A percentile compares a stretch with the other conserved stretches of the same genome.
Evolutionary conservation across 192 early-diverging fungal species (phyloP).

Genomic region (Haplosporangium gracile): DNA sequence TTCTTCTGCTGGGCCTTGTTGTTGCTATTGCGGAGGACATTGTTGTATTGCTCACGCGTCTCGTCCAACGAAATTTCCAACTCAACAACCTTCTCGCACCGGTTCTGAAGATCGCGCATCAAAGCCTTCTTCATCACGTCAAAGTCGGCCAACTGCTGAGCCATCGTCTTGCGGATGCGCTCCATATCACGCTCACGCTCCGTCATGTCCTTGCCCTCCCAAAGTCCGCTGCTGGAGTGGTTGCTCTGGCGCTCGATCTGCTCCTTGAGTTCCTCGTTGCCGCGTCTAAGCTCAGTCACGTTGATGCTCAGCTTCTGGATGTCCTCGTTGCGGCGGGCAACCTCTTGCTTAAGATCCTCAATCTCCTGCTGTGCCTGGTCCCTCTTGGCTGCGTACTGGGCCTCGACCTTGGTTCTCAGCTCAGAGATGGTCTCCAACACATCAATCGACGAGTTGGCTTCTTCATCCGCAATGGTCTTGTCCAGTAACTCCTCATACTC

Average conservation of each 20-base stretch:
- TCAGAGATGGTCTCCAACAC: slow-evolving; percentile 85
- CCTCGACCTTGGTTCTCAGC: slow-evolving; percentile 88
- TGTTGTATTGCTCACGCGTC: slow-evolving; percentile 93
- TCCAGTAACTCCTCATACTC: slow-evolving; percentile 89
- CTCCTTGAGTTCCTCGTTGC: slow-evolving; percentile 73
- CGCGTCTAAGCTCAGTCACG: slow-evolving; percentile 71
- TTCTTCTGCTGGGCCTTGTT: slow-evolving; percentile 93
- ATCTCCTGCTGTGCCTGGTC: slow-evolving; percentile 84
- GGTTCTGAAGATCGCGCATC: slow-evolving; percentile 97
- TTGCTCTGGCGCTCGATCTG: slow-evolving; percentile 49
- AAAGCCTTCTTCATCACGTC: slow-evolving; percentile 99
- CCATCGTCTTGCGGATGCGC: slow-evolving; percentile 82
- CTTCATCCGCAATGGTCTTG: slow-evolving; percentile 78
- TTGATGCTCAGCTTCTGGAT: slow-evolving; percentile 69
- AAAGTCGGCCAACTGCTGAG: slow-evolving; percentile 90
- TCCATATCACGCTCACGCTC: slow-evolving; percentile 85
- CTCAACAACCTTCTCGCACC: slow-evolving; percentile 98
- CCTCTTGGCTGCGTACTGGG: slow-evolving; percentile 83
- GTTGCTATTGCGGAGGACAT: slow-evolving; percentile 85
- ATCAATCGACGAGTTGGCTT: slow-evolving; percentile 68
- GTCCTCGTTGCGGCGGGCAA: slow-evolving; percentile 79
- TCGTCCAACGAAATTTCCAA: slow-evolving; percentile 98
- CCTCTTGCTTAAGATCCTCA: slow-evolving; percentile 73
- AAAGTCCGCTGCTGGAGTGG: slow-evolving; percentile 44
- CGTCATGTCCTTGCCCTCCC: slow-evolving; percentile 61